A percentile compares a stretch with the other conserved stretches of the same genome.
Conservation (phyloP, 2,329 filamentous ascomycete genomes). For the Tothia fuscella region DNA sequence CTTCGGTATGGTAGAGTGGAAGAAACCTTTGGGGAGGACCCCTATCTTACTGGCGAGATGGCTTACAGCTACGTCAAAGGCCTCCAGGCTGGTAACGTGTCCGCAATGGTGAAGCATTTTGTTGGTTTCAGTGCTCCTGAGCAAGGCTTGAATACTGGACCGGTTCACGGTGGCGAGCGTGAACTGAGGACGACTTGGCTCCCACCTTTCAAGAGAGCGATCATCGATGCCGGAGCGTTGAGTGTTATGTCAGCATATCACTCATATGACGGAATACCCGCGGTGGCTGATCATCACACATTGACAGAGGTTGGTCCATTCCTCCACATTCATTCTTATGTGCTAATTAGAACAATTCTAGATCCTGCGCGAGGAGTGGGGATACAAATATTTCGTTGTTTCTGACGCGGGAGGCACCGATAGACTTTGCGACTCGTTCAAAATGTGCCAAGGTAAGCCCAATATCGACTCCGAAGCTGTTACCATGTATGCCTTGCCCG, state of each 20-base stretch:
- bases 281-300: constrained; percentile 52
- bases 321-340: background rate
- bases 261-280: constrained; percentile 60
- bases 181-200: constrained; percentile 43
- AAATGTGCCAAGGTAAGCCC: constrained; percentile 47
- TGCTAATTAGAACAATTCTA: constrained; percentile 21
- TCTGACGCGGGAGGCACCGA: constrained; percentile 62
- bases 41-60: constrained; percentile 55
- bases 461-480: constrained; percentile 53
- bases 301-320: constrained; percentile 36
- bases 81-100: constrained; percentile 53
- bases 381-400: constrained; percentile 56
- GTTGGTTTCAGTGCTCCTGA: constrained; percentile 57
- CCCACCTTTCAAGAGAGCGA: constrained; percentile 54
- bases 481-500: constrained; percentile 50
- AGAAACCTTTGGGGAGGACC: constrained; percentile 61
- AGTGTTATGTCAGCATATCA: constrained; percentile 66
- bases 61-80: constrained; percentile 49
- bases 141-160: constrained; percentile 58
- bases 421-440: constrained; percentile 51
- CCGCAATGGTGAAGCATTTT: constrained; percentile 65
- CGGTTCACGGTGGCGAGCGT: constrained; percentile 43
- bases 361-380: constrained; percentile 60
- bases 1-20: constrained; percentile 61
- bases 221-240: constrained; percentile 56